These are phyloP conservation scores for Colletotrichum destructivum DNA, from an alignment of 2,329 filamentous ascomycete species.

Conservation along the genomic window DNA sequence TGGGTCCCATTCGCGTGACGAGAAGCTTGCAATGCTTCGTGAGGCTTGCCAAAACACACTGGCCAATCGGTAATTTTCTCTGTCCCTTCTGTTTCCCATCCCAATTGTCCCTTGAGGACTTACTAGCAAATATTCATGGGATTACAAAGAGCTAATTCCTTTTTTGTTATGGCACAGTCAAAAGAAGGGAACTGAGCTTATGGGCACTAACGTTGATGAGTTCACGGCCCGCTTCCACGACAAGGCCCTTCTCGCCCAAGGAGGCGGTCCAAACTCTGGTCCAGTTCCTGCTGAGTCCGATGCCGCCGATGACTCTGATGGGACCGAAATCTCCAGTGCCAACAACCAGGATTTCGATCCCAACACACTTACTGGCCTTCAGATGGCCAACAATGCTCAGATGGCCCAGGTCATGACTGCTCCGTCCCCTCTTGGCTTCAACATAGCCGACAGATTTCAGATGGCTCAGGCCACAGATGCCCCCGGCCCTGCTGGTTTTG, in stretches of 20 bases:
- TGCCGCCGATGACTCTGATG: neutral
- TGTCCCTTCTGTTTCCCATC: neutral
- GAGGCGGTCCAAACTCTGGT: neutral
- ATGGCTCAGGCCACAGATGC: too few species aligned
- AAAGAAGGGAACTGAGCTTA: neutral
- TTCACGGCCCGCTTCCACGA: conserved; percentile 27
- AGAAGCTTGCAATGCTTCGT: conserved; percentile 13
- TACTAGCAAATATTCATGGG: neutral
- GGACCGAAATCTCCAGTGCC: neutral
- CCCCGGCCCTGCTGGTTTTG: neutral
- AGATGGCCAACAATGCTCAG: too few species aligned
- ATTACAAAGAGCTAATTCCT: too few species aligned
- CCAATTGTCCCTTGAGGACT: neutral
- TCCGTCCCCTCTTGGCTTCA: too few species aligned
- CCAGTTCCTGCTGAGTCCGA: neutral
- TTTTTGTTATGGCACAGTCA: neutral
- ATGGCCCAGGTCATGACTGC: too few species aligned
- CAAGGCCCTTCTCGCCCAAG: neutral
- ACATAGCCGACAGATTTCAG: too few species aligned
- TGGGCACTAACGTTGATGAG: neutral
- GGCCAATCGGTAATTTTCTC: neutral
- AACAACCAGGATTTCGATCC: too few species aligned
- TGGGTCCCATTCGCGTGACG: neutral
- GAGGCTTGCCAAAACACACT: neutral
- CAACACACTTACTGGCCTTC: too few species aligned